Evolutionary conservation across 371 early-diverging fungal species (phyloP).

Genomic region (Mortierella sp.): DNA sequence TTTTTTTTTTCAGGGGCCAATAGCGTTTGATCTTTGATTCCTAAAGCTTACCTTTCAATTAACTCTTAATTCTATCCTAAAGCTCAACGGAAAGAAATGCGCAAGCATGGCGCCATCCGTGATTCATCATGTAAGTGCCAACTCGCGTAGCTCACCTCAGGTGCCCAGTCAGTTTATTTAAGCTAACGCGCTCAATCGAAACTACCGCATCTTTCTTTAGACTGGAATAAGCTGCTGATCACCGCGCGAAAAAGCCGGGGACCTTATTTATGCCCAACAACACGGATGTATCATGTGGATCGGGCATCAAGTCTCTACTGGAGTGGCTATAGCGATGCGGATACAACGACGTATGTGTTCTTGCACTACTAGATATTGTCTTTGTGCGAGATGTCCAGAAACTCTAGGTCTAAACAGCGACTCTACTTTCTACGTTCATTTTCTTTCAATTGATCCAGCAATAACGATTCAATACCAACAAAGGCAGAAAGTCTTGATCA

Average conservation of each 20-base stretch:
- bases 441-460: conserved; percentile 5
- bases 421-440: not conserved
- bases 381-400: not conserved
- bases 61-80: not conserved
- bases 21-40: not conserved
- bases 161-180: no score
- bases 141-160: not conserved
- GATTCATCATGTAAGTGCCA: conserved; percentile 42
- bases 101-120: conserved; percentile 48
- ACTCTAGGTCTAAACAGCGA: not conserved
- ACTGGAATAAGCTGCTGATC: conserved; percentile 55
- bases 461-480: conserved; percentile 23
- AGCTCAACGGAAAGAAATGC: conserved; percentile 56
- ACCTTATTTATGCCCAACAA: conserved; percentile 51
- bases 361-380: not conserved
- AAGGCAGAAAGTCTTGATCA: conserved; percentile 18
- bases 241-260: conserved; percentile 51
- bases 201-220: conserved; percentile 1
- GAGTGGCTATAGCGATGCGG: conserved; percentile 41
- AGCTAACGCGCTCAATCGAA: not conserved
- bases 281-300: conserved; percentile 52
- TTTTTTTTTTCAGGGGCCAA: not conserved
- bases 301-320: conserved; percentile 43
- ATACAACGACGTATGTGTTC: conserved; percentile 28
- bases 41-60: not conserved